These are phyloP conservation scores for Suhomyces bribrorum DNA, from an alignment of 1,139 yeast species.

Conservation along the genomic window DNA sequence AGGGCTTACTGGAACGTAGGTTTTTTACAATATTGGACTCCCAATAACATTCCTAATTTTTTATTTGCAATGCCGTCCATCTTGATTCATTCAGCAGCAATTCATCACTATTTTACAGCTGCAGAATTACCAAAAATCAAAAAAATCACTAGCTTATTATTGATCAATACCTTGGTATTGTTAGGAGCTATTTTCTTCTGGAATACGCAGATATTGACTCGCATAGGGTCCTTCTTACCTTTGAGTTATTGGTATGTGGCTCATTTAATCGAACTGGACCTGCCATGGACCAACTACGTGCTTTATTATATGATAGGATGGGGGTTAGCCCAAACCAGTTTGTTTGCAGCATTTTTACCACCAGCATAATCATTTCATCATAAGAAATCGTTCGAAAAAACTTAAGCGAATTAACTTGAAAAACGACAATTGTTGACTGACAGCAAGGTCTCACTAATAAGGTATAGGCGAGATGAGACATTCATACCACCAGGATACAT, in stretches of 20 bases:
- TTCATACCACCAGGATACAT: too few relatives aligned
- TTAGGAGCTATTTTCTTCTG: conserved; percentile 60
- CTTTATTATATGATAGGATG: conserved; percentile 52
- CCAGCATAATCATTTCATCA: conserved; percentile 54
- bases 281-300: conserved; percentile 26
- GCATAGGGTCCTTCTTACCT: conserved; percentile 79
- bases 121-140: conserved; percentile 34
- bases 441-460: too few relatives aligned
- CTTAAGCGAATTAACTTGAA: neutral
- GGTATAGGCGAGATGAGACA: too few relatives aligned
- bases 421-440: too few relatives aligned
- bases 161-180: conserved; percentile 44
- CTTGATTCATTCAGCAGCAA: conserved; percentile 31
- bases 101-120: conserved; percentile 34
- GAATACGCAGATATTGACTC: conserved; percentile 83
- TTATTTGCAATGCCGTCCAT: conserved; percentile 73
- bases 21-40: conserved; percentile 77
- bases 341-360: conserved; percentile 69
- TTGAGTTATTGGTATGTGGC: conserved; percentile 73
- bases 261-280: conserved; percentile 11
- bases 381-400: neutral
- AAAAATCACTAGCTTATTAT: conserved; percentile 32
- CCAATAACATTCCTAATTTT: conserved; percentile 80
- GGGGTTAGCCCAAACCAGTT: conserved; percentile 57
- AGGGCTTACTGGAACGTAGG: conserved; percentile 83